Conservation (phyloP, 1,284 basidiomycete genomes). For the Mycena citricolor region DNA sequence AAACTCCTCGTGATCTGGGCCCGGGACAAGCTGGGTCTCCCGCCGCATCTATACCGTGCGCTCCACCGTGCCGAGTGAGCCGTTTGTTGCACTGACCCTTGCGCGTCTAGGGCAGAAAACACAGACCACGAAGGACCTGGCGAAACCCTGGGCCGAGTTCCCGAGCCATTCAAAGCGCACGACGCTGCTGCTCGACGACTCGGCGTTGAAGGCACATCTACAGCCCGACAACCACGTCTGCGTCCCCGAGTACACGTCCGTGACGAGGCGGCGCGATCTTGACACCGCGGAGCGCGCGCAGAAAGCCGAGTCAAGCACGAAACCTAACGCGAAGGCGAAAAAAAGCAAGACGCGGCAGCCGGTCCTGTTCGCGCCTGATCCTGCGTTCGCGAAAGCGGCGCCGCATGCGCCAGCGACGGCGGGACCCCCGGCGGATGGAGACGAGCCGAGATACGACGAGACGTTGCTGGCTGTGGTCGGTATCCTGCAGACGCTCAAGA, state of each 20-base stretch:
- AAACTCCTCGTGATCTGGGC: conserved; percentile 60
- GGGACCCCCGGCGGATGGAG: conserved; percentile 3
- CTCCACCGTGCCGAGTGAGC: conserved; percentile 10
- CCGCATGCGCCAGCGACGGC: background rate
- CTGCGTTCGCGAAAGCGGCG: background rate
- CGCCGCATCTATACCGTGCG: conserved; percentile 50
- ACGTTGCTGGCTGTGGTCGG: conserved; percentile 62
- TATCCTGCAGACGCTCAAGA: conserved; percentile 49
- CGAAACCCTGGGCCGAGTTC: conserved; percentile 52
- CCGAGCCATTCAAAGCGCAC: conserved; percentile 49
- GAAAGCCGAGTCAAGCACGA: conserved; percentile 19
- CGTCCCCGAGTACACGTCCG: conserved; percentile 51
- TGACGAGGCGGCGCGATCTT: conserved; percentile 40
- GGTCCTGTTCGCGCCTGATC: background rate
- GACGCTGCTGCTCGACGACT: conserved; percentile 70
- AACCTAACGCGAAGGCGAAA: conserved; percentile 12
- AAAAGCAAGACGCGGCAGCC: background rate
- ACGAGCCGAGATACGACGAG: conserved; percentile 43
- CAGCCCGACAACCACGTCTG: conserved; percentile 69
- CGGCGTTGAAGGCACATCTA: conserved; percentile 60
- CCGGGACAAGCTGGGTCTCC: conserved; percentile 59
- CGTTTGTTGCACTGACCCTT: background rate
- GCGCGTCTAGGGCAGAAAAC: conserved; percentile 44
- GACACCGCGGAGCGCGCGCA: conserved; percentile 10
- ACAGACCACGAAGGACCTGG: conserved; percentile 62